phyloP scores from a whole-genome alignment of 169 alveolate genomes.

The Cryptosporidium viatorum region DNA sequence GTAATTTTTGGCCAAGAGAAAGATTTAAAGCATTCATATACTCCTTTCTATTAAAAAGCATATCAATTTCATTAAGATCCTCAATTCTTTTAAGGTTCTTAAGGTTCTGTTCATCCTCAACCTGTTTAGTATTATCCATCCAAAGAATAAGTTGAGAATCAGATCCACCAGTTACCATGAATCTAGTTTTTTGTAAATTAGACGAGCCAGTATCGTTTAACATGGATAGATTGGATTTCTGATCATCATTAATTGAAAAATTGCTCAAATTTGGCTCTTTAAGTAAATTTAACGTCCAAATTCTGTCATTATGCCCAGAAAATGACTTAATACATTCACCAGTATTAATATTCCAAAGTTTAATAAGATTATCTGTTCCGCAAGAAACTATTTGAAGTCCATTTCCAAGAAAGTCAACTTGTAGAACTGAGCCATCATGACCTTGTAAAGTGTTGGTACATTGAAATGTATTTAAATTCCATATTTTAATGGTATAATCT shows the following conservation, averaged over 20 bases:
- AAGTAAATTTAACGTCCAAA: conserved; percentile 73
- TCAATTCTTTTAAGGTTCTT: conserved; percentile 18
- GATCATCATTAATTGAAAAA: not conserved
- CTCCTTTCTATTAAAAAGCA: conserved; percentile 43
- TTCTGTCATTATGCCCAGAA: conserved; percentile 87
- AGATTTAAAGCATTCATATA: conserved; percentile 47
- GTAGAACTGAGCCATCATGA: conserved; percentile 88
- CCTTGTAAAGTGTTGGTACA: conserved; percentile 87
- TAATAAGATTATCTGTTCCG: conserved; percentile 87
- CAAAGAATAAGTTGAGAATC: conserved; percentile 70
- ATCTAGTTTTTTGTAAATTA: conserved; percentile 20
- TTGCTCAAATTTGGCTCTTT: not conserved
- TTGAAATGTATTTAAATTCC: conserved; percentile 88
- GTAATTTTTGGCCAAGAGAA: conserved; percentile 36
- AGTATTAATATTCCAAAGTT: conserved; percentile 87
- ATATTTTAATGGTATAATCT: conserved; percentile 88
- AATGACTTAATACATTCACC: conserved; percentile 86
- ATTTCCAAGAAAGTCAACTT: conserved; percentile 83
- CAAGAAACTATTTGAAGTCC: conserved; percentile 86
- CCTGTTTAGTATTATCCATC: conserved; percentile 56
- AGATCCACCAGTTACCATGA: conserved; percentile 72
- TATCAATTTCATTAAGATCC: conserved; percentile 32
- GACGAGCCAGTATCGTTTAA: not conserved
- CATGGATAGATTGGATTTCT: not conserved
- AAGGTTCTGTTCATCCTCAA: conserved; percentile 37